A percentile compares a stretch with the other conserved stretches of the same genome.
Conservation (phyloP, 768 basidiomycete species). For the Hypsizygus marmoreus region DNA sequence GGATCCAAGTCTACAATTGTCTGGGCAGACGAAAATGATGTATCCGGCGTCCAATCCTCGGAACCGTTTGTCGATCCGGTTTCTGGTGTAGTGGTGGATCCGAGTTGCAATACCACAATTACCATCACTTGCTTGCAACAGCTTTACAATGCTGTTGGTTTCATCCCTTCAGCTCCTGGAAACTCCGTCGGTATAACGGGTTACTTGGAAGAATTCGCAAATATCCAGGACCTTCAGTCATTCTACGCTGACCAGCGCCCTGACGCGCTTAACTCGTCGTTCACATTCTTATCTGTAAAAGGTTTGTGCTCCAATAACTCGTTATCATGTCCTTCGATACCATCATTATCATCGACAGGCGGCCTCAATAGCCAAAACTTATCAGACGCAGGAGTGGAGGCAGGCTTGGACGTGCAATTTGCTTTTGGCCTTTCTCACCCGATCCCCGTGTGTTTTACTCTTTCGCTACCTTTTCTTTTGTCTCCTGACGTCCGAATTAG, state of each 20-base stretch:
- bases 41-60: slow-evolving; percentile 8
- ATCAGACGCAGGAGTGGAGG: slow-evolving; percentile 60
- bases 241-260: slow-evolving; percentile 54
- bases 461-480: not conserved
- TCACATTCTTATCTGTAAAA: slow-evolving; percentile 54
- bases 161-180: slow-evolving; percentile 40
- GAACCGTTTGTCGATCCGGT: slow-evolving; percentile 19
- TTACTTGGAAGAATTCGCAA: slow-evolving; percentile 58
- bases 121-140: slow-evolving; percentile 56
- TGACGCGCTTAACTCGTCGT: slow-evolving; percentile 49
- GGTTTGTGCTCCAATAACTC: slow-evolving; percentile 35
- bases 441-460: slow-evolving; percentile 39
- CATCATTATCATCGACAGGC: slow-evolving; percentile 35
- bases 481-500: slow-evolving; percentile 13
- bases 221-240: slow-evolving; percentile 48
- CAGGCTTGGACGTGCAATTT: slow-evolving; percentile 68
- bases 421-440: slow-evolving; percentile 67
- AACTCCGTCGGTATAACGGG: slow-evolving; percentile 56
- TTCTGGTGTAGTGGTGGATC: slow-evolving; percentile 42
- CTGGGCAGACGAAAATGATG: slow-evolving; percentile 24
- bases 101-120: slow-evolving; percentile 50
- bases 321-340: slow-evolving; percentile 10
- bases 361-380: slow-evolving; percentile 60
- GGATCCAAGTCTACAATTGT: slow-evolving; percentile 40
- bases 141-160: slow-evolving; percentile 55